phyloP scores from a whole-genome alignment of 768 basidiomycete genomes.

The Leccinum boreale region DNA sequence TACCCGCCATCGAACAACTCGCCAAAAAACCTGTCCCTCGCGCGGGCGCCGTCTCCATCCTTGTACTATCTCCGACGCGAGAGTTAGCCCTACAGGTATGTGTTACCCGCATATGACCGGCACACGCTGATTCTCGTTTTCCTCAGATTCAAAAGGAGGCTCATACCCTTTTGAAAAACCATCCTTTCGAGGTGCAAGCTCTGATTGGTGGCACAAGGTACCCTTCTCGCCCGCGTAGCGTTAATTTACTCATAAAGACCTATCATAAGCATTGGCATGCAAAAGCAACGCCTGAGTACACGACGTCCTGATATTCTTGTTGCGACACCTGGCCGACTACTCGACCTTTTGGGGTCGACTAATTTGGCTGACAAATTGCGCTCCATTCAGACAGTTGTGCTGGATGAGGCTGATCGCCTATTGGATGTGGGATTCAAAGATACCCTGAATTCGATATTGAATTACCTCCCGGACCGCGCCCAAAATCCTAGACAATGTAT shows the following conservation, averaged over 20 bases:
- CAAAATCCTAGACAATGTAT: constrained; percentile 60
- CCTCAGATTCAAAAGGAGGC: constrained; percentile 63
- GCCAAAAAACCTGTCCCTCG: constrained; percentile 39
- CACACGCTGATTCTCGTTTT: constrained; percentile 21
- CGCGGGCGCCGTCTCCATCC: constrained; percentile 44
- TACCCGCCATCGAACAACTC: constrained; percentile 71
- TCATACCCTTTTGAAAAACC: constrained; percentile 38
- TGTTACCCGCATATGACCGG: constrained; percentile 5
- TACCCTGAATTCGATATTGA: constrained; percentile 62
- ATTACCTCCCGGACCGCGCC: constrained; percentile 38
- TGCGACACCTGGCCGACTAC: constrained; percentile 73
- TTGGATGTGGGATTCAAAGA: constrained; percentile 72
- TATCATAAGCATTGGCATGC: constrained; percentile 19
- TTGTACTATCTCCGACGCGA: constrained; percentile 70
- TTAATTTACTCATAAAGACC: constrained; percentile 1
- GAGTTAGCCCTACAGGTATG: constrained; percentile 72
- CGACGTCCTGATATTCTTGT: constrained; percentile 53
- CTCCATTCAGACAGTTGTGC: constrained; percentile 45
- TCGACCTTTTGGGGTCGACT: constrained; percentile 60
- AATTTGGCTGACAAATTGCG: constrained; percentile 35
- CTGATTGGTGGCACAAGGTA: constrained; percentile 59
- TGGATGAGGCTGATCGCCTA: constrained; percentile 75
- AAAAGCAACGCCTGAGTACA: constrained; percentile 26
- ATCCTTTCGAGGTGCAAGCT: constrained; percentile 41
- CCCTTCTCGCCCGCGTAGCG: not conserved